Percentiles rank a stretch among this genome's conserved stretches.
Evolutionary conservation across 2,329 filamentous ascomycete genomes (phyloP).

Genomic region (Chaetothyriales sp.): DNA sequence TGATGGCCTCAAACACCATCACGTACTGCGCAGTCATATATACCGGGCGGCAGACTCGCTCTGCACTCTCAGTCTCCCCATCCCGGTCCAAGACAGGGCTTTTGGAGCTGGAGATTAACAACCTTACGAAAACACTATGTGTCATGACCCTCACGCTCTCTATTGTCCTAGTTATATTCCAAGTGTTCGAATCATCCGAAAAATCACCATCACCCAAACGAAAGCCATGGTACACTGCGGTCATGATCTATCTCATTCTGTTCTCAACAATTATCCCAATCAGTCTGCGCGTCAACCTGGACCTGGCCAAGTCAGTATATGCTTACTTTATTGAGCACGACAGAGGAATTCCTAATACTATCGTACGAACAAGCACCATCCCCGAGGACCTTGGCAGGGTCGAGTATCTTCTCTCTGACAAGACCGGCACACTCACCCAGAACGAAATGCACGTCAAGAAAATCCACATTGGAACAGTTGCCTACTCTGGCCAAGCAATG

Average conservation of each 20-base stretch:
- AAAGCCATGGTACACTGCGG: conserved; percentile 80
- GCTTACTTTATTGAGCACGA: conserved; percentile 91
- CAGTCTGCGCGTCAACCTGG: conserved; percentile 89
- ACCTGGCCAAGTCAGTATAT: conserved; percentile 93
- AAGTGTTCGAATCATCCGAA: conserved; percentile 52
- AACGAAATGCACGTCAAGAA: conserved; percentile 99
- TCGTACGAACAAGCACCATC: conserved; percentile 93
- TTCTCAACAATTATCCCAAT: conserved; percentile 99
- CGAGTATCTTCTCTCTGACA: conserved; percentile 91
- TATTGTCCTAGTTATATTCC: conserved; percentile 70
- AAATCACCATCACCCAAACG: no score
- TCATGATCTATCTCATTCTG: conserved; percentile 92
- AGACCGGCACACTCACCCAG: conserved; percentile 93
- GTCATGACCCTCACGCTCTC: conserved; percentile 74
- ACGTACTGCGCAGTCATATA: conserved; percentile 86
- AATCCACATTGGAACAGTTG: conserved; percentile 94
- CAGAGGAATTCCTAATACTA: conserved; percentile 72
- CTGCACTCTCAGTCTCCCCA: conserved; percentile 78
- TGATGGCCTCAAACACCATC: conserved; percentile 80
- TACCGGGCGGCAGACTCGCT: conserved; percentile 84
- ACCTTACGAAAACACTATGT: conserved; percentile 88
- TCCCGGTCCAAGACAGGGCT: conserved; percentile 89
- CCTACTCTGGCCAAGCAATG: conserved; percentile 97
- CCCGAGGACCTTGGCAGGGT: conserved; percentile 91
- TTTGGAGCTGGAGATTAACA: conserved; percentile 92